Evolutionary conservation across 2,329 filamentous ascomycete species (phyloP).

Genomic region (Amauroascus niger): DNA sequence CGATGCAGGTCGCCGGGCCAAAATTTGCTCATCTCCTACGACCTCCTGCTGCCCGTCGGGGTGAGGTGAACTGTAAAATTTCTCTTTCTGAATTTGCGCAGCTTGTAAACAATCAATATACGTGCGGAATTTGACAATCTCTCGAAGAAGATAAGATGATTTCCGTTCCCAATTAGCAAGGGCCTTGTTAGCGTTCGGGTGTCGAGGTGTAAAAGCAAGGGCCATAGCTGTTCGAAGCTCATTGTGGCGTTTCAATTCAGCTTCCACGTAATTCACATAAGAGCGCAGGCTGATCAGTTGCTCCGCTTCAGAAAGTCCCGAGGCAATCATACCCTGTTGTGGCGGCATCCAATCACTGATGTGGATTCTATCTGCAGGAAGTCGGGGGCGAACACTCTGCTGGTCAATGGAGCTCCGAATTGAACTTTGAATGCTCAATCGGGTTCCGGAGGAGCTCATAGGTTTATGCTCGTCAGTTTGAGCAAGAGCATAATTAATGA

Average conservation of each 20-base stretch:
- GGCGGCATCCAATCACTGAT: constrained; percentile 87
- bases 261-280: constrained; percentile 79
- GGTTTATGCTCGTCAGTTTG: constrained; percentile 37
- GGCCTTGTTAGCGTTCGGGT: constrained; percentile 68
- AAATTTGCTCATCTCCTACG: neutral
- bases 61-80: constrained; percentile 49
- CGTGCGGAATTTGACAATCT: constrained; percentile 93
- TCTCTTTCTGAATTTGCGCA: constrained; percentile 59
- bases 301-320: constrained; percentile 65
- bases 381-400: constrained; percentile 51
- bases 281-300: constrained; percentile 64
- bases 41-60: constrained; percentile 15
- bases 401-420: constrained; percentile 59
- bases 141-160: constrained; percentile 77
- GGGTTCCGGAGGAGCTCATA: constrained; percentile 25
- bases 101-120: constrained; percentile 78
- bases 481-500: constrained; percentile 69
- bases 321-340: constrained; percentile 79
- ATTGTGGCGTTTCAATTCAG: constrained; percentile 78
- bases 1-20: neutral
- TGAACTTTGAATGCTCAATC: constrained; percentile 51
- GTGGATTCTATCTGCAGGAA: constrained; percentile 74
- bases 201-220: constrained; percentile 76
- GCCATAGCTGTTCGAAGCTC: constrained; percentile 78
- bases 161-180: constrained; percentile 98